These are phyloP conservation scores for Tricholoma furcatifolium DNA, from an alignment of 768 basidiomycete genomes.

Conservation along the genomic window DNA sequence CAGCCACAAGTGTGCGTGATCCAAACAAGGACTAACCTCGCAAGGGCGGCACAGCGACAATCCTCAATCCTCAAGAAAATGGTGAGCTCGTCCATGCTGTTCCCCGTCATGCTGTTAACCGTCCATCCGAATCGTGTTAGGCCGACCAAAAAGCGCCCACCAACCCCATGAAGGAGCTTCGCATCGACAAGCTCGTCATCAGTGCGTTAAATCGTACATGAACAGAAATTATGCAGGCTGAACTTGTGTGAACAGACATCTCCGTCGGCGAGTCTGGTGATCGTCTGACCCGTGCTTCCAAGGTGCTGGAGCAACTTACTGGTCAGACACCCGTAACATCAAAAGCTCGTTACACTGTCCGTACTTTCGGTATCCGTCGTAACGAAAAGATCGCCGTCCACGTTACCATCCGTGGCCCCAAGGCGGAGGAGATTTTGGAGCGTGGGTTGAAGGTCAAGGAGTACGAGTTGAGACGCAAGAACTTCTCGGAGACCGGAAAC, in stretches of 20 bases:
- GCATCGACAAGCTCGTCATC: slow-evolving; percentile 98
- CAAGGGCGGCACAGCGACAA: slow-evolving; percentile 39
- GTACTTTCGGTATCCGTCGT: slow-evolving; percentile 98
- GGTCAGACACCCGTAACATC: slow-evolving; percentile 99
- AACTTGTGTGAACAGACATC: slow-evolving; percentile 64
- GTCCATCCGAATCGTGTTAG: slow-evolving; percentile 34
- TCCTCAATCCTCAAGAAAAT: slow-evolving; percentile 39
- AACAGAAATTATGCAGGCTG: slow-evolving; percentile 1
- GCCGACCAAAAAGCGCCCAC: slow-evolving; percentile 87
- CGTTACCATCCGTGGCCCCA: slow-evolving; percentile 98
- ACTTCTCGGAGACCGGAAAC: slow-evolving; percentile 99
- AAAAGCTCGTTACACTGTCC: slow-evolving; percentile 99
- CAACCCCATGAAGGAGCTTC: slow-evolving; percentile 95
- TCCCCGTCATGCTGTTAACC: slow-evolving; percentile 7
- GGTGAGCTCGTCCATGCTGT: slow-evolving; percentile 28
- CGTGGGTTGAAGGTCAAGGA: slow-evolving; percentile 99
- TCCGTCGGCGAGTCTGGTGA: slow-evolving; percentile 99
- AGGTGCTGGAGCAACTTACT: slow-evolving; percentile 98
- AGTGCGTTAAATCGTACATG: slow-evolving; percentile 59
- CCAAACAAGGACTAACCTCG: slow-evolving; percentile 27
- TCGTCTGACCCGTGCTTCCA: slow-evolving; percentile 97
- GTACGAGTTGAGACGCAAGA: slow-evolving; percentile 95
- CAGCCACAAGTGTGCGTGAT: slow-evolving; percentile 32
- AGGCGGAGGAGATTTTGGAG: slow-evolving; percentile 99
- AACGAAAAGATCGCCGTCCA: slow-evolving; percentile 99